Evolutionary conservation across 2,329 filamentous ascomycete genomes (phyloP).

Genomic region (Fonsecaea multimorphosa): DNA sequence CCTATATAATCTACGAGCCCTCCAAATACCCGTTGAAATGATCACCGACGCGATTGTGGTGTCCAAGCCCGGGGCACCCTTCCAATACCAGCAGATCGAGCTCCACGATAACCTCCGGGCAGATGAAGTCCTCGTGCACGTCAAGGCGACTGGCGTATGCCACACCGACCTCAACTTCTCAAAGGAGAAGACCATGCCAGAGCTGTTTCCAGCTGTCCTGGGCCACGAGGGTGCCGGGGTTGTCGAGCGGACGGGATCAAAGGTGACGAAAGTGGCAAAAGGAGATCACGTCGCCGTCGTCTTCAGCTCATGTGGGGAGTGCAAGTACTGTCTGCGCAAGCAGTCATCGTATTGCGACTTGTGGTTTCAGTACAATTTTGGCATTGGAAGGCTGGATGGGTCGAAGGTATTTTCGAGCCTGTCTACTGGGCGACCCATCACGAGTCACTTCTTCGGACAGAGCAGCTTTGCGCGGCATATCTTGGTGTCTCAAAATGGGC

Average conservation of each 20-base stretch:
- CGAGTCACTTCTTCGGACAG: conserved; percentile 43
- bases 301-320: conserved; percentile 37
- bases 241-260: conserved; percentile 58
- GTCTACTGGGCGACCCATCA: conserved; percentile 28
- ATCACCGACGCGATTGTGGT: conserved; percentile 72
- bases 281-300: conserved; percentile 84
- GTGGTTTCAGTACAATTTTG: conserved; percentile 40
- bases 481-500: conserved; percentile 38
- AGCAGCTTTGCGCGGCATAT: conserved; percentile 42
- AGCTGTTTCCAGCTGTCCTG: conserved; percentile 68
- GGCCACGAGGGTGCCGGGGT: conserved; percentile 63
- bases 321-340: conserved; percentile 37
- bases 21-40: conserved; percentile 5
- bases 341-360: conserved; percentile 38
- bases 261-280: conserved; percentile 72
- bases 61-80: conserved; percentile 75
- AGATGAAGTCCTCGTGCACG: conserved; percentile 87
- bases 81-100: conserved; percentile 59
- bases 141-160: conserved; percentile 88
- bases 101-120: conserved; percentile 75
- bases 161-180: conserved; percentile 74
- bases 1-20: background rate
- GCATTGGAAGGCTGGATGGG: conserved; percentile 36
- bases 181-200: conserved; percentile 35
- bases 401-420: conserved; percentile 32